These are phyloP conservation scores for Wilhelminamyces savonicus DNA, from an alignment of 805 yeast genomes.

Conservation along the genomic window DNA sequence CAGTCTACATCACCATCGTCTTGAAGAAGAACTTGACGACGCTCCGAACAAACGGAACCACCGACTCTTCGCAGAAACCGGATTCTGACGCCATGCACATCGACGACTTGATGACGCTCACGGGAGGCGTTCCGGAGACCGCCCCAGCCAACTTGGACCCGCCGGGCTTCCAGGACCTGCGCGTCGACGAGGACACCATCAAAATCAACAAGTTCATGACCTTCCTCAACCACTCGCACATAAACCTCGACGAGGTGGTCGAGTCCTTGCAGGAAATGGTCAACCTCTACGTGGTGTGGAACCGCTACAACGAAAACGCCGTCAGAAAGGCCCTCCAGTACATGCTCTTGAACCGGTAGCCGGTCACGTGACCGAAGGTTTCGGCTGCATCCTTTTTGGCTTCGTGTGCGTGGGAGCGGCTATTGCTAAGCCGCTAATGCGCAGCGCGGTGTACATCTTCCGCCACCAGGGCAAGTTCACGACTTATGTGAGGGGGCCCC, in stretches of 20 bases:
- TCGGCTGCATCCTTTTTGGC: background rate
- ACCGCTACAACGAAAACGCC: slow-evolving; percentile 65
- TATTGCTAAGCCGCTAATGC: no score
- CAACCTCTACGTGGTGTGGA: slow-evolving; percentile 81
- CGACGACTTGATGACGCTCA: slow-evolving; percentile 29
- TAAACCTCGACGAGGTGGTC: slow-evolving; percentile 70
- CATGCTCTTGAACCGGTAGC: slow-evolving; percentile 30
- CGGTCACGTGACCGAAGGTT: no score
- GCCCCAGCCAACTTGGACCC: background rate
- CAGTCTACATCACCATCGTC: slow-evolving; percentile 74
- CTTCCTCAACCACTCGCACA: slow-evolving; percentile 69
- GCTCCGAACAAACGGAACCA: slow-evolving; percentile 8
- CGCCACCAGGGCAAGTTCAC: background rate
- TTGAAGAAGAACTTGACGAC: slow-evolving; percentile 35
- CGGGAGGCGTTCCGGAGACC: slow-evolving; percentile 1
- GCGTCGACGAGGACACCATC: slow-evolving; percentile 30
- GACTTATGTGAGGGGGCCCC: no score
- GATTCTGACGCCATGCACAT: slow-evolving; percentile 20
- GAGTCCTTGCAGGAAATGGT: slow-evolving; percentile 83
- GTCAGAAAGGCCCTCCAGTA: slow-evolving; percentile 44
- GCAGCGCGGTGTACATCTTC: background rate
- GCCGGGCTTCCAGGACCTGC: slow-evolving; percentile 16
- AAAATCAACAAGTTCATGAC: slow-evolving; percentile 52
- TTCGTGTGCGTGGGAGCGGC: background rate
- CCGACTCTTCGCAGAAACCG: slow-evolving; percentile 11